Conservation (phyloP, 208 protist species). For the Angomonas ambiguus region DNA sequence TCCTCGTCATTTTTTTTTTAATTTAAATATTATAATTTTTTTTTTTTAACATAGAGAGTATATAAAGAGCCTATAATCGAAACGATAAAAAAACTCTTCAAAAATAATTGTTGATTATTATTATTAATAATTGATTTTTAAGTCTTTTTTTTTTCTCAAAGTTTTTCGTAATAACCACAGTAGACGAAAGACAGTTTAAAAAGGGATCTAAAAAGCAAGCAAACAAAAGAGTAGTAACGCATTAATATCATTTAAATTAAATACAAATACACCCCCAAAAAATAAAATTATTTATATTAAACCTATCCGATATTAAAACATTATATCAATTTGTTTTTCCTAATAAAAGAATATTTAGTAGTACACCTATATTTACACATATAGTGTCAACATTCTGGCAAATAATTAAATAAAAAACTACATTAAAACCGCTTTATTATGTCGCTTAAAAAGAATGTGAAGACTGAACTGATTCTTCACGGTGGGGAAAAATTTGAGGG, state of each 20-base stretch:
- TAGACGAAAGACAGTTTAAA: too few species aligned
- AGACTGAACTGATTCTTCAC: conserved; percentile 87
- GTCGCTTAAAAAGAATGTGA: conserved; percentile 26
- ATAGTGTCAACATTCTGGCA: too few species aligned
- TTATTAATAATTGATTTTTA: conserved; percentile 14
- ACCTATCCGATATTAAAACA: too few species aligned
- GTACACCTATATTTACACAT: too few species aligned
- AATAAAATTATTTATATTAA: background rate
- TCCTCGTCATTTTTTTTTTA: too few species aligned
- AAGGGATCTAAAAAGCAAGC: conserved; percentile 3
- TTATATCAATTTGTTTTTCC: too few species aligned
- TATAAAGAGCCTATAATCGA: conserved; percentile 3
- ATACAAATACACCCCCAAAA: conserved; percentile 13
- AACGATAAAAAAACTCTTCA: background rate
- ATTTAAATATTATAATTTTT: conserved; percentile 12
- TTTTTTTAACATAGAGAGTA: background rate
- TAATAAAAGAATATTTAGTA: too few species aligned
- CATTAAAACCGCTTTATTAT: conserved; percentile 2
- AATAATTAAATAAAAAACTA: conserved; percentile 4
- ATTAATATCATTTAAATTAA: conserved; percentile 8
- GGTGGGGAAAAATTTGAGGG: conserved; percentile 94
- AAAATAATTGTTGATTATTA: background rate
- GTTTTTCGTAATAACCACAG: too few species aligned
- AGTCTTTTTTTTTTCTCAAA: conserved; percentile 11
- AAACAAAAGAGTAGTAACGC: background rate